Conservation (phyloP, 306 rosid genomes). For the Rosa chinensis region DNA sequence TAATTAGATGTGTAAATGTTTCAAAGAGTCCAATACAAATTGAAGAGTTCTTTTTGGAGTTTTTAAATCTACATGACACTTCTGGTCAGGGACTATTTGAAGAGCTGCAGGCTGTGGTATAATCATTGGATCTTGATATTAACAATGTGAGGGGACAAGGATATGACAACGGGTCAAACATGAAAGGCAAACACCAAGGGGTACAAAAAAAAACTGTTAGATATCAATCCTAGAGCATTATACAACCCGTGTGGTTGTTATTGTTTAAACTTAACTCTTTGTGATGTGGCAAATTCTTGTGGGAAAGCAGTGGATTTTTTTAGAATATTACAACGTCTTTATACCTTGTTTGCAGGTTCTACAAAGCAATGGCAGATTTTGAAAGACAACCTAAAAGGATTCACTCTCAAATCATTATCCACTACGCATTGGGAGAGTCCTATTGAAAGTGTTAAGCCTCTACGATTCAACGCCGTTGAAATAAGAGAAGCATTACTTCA, state of each 20-base stretch:
- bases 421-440: background rate
- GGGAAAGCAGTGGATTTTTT: background rate
- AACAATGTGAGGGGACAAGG: constrained; percentile 1
- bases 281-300: background rate
- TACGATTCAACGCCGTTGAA: background rate
- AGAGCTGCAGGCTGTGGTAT: background rate
- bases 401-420: background rate
- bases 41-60: no score
- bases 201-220: background rate
- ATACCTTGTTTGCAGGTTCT: background rate
- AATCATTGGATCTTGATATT: background rate
- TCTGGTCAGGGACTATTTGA: background rate
- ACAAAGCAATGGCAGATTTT: background rate
- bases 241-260: background rate
- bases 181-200: background rate
- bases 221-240: background rate
- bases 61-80: no score
- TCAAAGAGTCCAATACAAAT: no score
- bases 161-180: background rate
- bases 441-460: constrained; percentile 1
- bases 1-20: no score
- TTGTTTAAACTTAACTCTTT: background rate
- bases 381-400: background rate
- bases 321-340: background rate
- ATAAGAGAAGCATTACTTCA: no score